Base-by-base conservation (phyloP, 805 yeast genomes). In the Saturnispora ahearnii region DNA sequence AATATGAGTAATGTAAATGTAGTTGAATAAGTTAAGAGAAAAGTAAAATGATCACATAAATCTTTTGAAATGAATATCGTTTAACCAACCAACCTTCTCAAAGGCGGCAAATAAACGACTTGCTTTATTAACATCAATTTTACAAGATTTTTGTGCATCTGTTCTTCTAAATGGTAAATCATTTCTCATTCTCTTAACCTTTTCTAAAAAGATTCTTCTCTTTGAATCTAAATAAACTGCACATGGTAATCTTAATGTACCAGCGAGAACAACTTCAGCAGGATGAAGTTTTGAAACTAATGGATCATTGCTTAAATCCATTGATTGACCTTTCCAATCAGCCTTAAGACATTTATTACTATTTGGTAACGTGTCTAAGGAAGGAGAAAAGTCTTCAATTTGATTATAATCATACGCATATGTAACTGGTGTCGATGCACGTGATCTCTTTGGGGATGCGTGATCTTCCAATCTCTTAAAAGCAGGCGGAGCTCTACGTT, bases 251-350 rank as follows among this genome's bases (percentile, higher is more conserved):
- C 99, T 77, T 61, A 91, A 73, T n/a, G 83, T 84, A 15, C 95
- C 84, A 4, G 98, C 97, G 53, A 91, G 73, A 40, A 77, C 73
- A 13, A 84, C 76, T 68, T 91, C 99, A 4, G 96, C 96, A 0
- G 97, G 97, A 66, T 91, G 97, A 56, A 93, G 73, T 58, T 82
- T 76, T 44, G 69, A 69, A 46, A 76, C 66, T 57, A 87, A 75
- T 21, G 96, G 95, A 66, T 93, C 98, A 31, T 67, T 60, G 15
- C 83, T 73, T 50, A 91, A 74, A 65, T 87, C 95, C 96, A 91
- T 89, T 34, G 97, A 95, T 59, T 89, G 95, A 10, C 98, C 99
- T 70, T 90, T 91, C 99, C 99, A 91, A 65, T 91, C 98, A 33
- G 95, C 86, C 62, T 84, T 84, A 58, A 90, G 73, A 56, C 87